Evolutionary conservation across 2,329 filamentous ascomycete species (phyloP).

Genomic region (Ceratocystis variospora): DNA sequence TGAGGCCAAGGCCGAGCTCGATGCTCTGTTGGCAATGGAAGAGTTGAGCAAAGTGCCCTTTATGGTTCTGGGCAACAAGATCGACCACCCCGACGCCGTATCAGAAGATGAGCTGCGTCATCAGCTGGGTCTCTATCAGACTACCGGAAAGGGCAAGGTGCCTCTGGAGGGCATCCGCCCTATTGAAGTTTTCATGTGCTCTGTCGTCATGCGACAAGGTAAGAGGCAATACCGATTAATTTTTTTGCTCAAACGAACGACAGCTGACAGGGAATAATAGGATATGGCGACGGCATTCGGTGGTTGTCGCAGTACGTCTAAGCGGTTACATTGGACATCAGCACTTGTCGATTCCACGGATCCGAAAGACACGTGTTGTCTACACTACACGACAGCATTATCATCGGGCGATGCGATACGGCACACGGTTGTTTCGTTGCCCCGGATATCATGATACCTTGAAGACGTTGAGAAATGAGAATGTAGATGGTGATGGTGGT

Average conservation of each 20-base stretch:
- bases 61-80: constrained; percentile 96
- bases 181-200: constrained; percentile 98
- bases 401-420: background rate
- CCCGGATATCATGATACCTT: constrained; percentile 14
- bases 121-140: constrained; percentile 87
- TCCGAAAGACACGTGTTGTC: background rate
- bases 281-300: constrained; percentile 79
- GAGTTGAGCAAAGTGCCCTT: constrained; percentile 92
- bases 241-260: background rate
- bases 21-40: constrained; percentile 91
- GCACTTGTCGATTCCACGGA: background rate
- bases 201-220: constrained; percentile 94
- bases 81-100: constrained; percentile 91
- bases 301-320: constrained; percentile 91
- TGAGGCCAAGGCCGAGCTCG: constrained; percentile 94
- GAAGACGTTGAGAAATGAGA: background rate
- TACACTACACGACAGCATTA: background rate
- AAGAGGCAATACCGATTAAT: constrained; percentile 24
- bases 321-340: constrained; percentile 22
- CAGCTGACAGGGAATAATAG: constrained; percentile 28
- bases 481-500: background rate
- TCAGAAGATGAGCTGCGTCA: constrained; percentile 91
- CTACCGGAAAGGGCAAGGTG: constrained; percentile 90
- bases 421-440: background rate
- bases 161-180: constrained; percentile 82